phyloP scores from a whole-genome alignment of 768 basidiomycete species.

The Boletus rubescentipes region DNA sequence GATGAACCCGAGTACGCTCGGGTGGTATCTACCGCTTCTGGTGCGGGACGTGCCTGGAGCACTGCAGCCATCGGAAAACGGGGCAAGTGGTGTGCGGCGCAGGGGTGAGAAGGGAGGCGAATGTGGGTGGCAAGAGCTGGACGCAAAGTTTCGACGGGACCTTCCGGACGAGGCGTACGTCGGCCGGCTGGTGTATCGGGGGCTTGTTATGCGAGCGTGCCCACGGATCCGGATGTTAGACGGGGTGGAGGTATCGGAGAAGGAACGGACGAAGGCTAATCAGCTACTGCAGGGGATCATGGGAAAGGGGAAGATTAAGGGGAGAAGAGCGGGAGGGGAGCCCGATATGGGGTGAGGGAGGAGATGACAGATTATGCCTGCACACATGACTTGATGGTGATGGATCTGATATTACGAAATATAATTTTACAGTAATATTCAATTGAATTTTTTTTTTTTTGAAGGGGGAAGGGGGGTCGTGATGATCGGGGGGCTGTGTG shows the following conservation, averaged over 20 bases:
- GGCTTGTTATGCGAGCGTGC: conserved; percentile 80
- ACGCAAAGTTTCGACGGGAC: conserved; percentile 83
- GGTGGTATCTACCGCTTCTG: conserved; percentile 91
- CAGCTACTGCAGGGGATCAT: conserved; percentile 59
- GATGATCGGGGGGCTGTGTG: conserved; percentile 27
- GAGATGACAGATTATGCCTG: conserved; percentile 35
- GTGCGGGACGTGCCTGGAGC: conserved; percentile 67
- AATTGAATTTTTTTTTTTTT: not conserved
- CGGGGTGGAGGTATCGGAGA: conserved; percentile 78
- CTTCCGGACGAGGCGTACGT: conserved; percentile 88
- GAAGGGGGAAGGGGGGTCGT: not conserved
- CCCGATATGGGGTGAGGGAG: conserved; percentile 14
- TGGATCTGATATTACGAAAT: conserved; percentile 15
- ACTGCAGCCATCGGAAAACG: conserved; percentile 57
- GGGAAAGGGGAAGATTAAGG: conserved; percentile 41
- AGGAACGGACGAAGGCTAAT: conserved; percentile 83
- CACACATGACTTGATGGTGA: conserved; percentile 26
- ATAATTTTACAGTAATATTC: conserved; percentile 7
- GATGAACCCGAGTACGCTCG: conserved; percentile 97
- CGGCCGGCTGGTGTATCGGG: conserved; percentile 86
- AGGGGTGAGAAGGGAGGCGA: conserved; percentile 33
- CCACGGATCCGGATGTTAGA: conserved; percentile 70
- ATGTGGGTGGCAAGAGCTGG: conserved; percentile 70
- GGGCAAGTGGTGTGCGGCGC: conserved; percentile 16
- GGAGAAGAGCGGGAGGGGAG: conserved; percentile 17